These are phyloP conservation scores for Sicyos baderoa DNA, from an alignment of 306 rosid species.

Conservation along the genomic window DNA sequence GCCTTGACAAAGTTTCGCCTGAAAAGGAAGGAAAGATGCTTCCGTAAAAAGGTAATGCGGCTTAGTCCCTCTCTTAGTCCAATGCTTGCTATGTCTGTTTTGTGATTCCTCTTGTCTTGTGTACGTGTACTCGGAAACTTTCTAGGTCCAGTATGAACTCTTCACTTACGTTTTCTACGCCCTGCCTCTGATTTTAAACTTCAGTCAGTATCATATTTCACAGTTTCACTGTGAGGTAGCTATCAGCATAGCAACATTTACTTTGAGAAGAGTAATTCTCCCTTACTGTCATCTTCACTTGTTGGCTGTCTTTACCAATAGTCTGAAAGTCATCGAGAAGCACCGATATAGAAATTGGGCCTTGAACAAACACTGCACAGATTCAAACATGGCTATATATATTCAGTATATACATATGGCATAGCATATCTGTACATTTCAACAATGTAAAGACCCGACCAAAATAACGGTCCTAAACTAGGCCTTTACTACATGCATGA, in stretches of 20 bases:
- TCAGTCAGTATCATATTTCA: neutral
- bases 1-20: slow-evolving; percentile 68
- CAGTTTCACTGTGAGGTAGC: neutral
- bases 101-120: neutral
- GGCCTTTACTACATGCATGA: too few species aligned
- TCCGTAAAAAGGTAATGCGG: slow-evolving; percentile 53
- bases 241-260: neutral
- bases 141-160: too few species aligned
- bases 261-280: neutral
- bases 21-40: slow-evolving; percentile 73
- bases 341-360: neutral
- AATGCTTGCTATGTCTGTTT: slow-evolving; percentile 8
- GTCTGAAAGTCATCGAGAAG: neutral
- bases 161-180: neutral
- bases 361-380: neutral
- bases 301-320: neutral
- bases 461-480: too few species aligned
- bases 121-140: neutral
- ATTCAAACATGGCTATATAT: neutral
- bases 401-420: too few species aligned
- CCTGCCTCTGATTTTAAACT: neutral
- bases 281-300: neutral
- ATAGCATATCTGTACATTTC: slow-evolving; percentile 3
- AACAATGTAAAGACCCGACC: too few species aligned
- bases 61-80: neutral